Evolutionary conservation across 495 filamentous ascomycete genomes (phyloP).

Genomic region (Hyaloscypha finlandica): DNA sequence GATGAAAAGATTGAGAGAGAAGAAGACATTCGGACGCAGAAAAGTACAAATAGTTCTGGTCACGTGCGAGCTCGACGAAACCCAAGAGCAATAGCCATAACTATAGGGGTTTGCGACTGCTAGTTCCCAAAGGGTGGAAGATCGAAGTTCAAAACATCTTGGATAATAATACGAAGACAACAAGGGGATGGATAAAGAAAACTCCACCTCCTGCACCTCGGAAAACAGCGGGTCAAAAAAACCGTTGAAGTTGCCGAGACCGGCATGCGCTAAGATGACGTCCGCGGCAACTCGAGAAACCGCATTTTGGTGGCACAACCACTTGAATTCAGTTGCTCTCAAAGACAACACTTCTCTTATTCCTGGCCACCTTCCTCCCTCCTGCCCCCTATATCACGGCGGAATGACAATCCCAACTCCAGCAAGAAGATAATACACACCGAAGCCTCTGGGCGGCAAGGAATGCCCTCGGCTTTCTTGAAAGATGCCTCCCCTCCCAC

Average conservation of each 20-base stretch:
- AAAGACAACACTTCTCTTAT: conserved; percentile 1
- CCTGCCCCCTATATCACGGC: not conserved
- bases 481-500: conserved; percentile 44
- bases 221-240: conserved; percentile 6
- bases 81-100: not conserved
- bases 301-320: not conserved
- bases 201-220: not conserved
- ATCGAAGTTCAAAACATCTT: no score
- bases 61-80: not conserved
- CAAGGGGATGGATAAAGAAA: conserved; percentile 5
- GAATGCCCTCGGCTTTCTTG: conserved; percentile 51
- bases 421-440: conserved; percentile 16
- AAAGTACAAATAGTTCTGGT: not conserved
- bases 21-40: not conserved
- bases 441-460: conserved; percentile 31
- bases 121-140: no score
- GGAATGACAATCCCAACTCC: conserved; percentile 14
- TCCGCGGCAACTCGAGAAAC: conserved; percentile 22
- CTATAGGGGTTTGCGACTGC: not conserved
- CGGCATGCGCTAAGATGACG: conserved; percentile 30
- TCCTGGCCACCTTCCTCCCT: not conserved
- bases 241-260: conserved; percentile 20
- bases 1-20: not conserved
- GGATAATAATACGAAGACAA: not conserved
- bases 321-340: not conserved